phyloP scores from a whole-genome alignment of 2,329 filamentous ascomycete species.

The Pseudocercospora eumusae region DNA sequence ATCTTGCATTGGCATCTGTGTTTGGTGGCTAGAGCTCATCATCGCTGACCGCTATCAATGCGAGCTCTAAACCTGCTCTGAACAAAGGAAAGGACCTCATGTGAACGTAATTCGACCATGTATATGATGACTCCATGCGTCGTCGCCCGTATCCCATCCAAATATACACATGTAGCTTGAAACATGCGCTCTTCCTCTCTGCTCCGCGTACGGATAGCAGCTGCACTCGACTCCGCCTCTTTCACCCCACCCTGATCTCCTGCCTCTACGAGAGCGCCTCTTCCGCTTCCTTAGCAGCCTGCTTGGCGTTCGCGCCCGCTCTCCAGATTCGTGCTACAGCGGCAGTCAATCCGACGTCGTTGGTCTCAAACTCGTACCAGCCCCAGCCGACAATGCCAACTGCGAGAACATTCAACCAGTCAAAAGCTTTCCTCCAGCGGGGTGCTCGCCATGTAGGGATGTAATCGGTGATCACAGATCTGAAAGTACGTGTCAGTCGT shows the following conservation, averaged over 20 bases:
- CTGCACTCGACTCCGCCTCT: background rate
- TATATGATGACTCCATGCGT: slow-evolving; percentile 3
- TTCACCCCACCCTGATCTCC: background rate
- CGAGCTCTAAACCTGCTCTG: background rate
- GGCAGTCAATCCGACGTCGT: slow-evolving; percentile 93
- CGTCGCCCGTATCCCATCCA: background rate
- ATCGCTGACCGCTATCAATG: background rate
- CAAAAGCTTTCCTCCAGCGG: slow-evolving; percentile 63
- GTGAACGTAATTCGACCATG: background rate
- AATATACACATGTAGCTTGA: slow-evolving; percentile 11
- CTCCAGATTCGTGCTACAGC: slow-evolving; percentile 86
- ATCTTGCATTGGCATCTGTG: too few relatives aligned
- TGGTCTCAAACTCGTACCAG: slow-evolving; percentile 98
- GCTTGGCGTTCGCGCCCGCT: slow-evolving; percentile 50
- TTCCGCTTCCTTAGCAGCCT: slow-evolving; percentile 24
- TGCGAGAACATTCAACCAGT: slow-evolving; percentile 75
- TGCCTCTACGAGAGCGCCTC: slow-evolving; percentile 14
- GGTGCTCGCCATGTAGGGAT: slow-evolving; percentile 73
- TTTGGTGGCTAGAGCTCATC: too few relatives aligned
- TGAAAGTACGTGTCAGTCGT: slow-evolving; percentile 34
- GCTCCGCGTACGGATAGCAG: slow-evolving; percentile 3
- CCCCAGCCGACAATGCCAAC: slow-evolving; percentile 83
- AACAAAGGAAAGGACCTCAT: background rate
- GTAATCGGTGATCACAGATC: slow-evolving; percentile 83
- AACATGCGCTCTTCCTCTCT: background rate